A percentile compares a stretch with the other conserved stretches of the same genome.
Evolutionary conservation across 805 yeast genomes (phyloP).

Genomic region (Lipomyces chichibuensis): DNA sequence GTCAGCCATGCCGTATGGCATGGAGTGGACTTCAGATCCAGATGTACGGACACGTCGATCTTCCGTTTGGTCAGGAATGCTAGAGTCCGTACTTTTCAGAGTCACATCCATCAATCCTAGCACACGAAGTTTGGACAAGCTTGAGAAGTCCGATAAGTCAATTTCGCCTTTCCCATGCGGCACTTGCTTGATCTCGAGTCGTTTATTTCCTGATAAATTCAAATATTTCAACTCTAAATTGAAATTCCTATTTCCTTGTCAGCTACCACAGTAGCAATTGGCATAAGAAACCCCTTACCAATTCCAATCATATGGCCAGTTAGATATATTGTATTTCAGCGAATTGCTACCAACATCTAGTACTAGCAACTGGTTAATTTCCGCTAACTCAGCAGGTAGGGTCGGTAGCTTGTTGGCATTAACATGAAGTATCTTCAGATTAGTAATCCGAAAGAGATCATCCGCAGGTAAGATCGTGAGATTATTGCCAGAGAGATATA

Average conservation of each 20-base stretch:
- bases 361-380: constrained; percentile 62
- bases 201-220: constrained; percentile 89
- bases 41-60: constrained; percentile 88
- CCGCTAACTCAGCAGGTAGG: constrained; percentile 84
- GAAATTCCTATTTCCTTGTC: constrained; percentile 49
- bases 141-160: constrained; percentile 65
- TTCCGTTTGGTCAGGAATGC: constrained; percentile 84
- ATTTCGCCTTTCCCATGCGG: constrained; percentile 50
- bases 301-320: constrained; percentile 97
- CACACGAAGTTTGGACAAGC: constrained; percentile 67
- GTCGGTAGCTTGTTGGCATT: constrained; percentile 86
- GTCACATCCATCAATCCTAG: constrained; percentile 96
- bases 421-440: constrained; percentile 63
- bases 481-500: constrained; percentile 83
- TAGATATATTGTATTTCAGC: constrained; percentile 86
- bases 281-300: constrained; percentile 54
- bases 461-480: constrained; percentile 82
- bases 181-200: constrained; percentile 75
- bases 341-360: constrained; percentile 91
- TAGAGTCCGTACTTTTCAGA: constrained; percentile 66
- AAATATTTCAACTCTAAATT: constrained; percentile 74
- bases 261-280: neutral
- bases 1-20: constrained; percentile 92
- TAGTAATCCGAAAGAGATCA: constrained; percentile 65
- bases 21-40: constrained; percentile 71